Base-by-base conservation (phyloP, 2,329 filamentous ascomycete species). In the Fusarium setosum region DNA sequence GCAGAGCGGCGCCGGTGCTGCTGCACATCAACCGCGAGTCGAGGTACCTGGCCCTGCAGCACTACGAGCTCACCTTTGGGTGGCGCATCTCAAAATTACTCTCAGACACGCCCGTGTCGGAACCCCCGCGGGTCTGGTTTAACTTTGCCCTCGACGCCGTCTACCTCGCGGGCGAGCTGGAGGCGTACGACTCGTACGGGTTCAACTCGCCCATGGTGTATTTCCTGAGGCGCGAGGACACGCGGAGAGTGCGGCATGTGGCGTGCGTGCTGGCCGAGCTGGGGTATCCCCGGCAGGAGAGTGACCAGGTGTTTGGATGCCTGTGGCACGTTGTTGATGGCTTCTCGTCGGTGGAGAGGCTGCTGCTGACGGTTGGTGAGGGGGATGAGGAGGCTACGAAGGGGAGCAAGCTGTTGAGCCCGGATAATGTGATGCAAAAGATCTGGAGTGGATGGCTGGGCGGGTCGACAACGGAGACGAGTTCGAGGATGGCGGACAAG, bases 201-300 rank as follows among this genome's bases (percentile, higher is more conserved):
- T 80, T 83, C 76, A 81, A 79, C 74, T 75, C 76, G 50, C 82
- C 83, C 23, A 81, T 84, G 80, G 77, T 80, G 44, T 83, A 84
- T 67, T 85, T 84, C 67, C 61, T 85, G 18, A 69, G 73, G 15
- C 70, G 72, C n/a, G 74, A 78, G 55, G 82, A 84, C 69, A 78
- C 81, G 29, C 63, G 63, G 13, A 79, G 81, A 24, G 82, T 85
- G 50, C 72, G 76, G 21, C 77, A 80, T 63, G 74, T 83, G 7
- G 82, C 80, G 6, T 78, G 81, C 56, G 75, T 79, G 2, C 82
- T 83, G 54, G 71, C 75, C 26, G 81, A 82, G 68, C 74, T 85
- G 56, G 75, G 77, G 21, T 80, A 81, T 57, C 79, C 79, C 47
- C 74, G 78, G 45, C 74, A 79, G 47, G 79, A 78, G 62, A 74